phyloP scores from a whole-genome alignment of 2,329 filamentous ascomycete species.

The Xylariaceae sp. region DNA sequence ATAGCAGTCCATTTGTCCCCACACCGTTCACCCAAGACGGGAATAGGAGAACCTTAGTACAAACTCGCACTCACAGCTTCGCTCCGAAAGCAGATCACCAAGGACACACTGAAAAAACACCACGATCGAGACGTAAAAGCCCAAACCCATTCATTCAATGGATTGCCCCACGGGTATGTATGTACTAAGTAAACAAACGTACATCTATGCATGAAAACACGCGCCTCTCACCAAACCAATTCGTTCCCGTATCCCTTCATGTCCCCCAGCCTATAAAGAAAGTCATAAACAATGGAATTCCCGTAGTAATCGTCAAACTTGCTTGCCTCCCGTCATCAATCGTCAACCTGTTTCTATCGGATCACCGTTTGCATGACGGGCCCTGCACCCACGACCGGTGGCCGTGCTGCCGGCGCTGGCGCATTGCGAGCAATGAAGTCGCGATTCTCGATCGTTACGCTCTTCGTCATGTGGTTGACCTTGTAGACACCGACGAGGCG shows the following conservation, averaged over 20 bases:
- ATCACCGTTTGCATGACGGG: slow-evolving; percentile 14
- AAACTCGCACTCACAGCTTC: no score
- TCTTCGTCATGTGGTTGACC: slow-evolving; percentile 98
- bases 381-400: slow-evolving; percentile 5
- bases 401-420: slow-evolving; percentile 22
- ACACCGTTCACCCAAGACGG: no score
- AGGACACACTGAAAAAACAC: no score
- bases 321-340: no score
- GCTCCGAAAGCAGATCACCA: no score
- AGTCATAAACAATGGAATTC: background rate
- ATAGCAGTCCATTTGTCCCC: no score
- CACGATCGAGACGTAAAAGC: no score
- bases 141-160: no score
- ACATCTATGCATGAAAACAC: no score
- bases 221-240: background rate
- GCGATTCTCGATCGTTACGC: slow-evolving; percentile 79
- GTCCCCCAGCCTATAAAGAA: background rate
- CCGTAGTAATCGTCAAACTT: no score
- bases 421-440: slow-evolving; percentile 56
- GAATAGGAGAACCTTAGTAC: no score
- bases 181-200: background rate
- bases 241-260: slow-evolving; percentile 1
- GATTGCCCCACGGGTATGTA: background rate
- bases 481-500: slow-evolving; percentile 97
- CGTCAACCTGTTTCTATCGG: background rate